Evolutionary conservation across 1,284 basidiomycete species (phyloP).

Genomic region (Cutaneotrichosporon dermatis): DNA sequence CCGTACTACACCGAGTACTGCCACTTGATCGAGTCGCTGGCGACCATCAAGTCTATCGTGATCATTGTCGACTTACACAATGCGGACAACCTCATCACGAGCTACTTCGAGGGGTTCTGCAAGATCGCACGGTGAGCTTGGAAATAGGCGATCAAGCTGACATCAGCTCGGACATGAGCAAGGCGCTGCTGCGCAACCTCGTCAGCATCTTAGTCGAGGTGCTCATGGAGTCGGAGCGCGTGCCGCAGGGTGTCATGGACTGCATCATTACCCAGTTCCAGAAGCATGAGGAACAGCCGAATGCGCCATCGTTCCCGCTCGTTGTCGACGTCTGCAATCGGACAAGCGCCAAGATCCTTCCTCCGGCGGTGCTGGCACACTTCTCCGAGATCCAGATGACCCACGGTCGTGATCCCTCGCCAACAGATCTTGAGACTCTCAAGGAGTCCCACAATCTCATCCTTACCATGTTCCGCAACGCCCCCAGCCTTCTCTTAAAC

Average conservation of each 20-base stretch:
- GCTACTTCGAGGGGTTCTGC: conserved; percentile 80
- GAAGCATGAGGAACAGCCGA: conserved; percentile 60
- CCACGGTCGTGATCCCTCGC: conserved; percentile 49
- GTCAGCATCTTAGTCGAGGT: conserved; percentile 83
- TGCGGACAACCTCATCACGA: conserved; percentile 76
- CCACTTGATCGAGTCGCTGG: conserved; percentile 83
- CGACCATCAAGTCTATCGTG: conserved; percentile 89
- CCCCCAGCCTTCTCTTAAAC: conserved; percentile 75
- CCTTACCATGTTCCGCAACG: conserved; percentile 73
- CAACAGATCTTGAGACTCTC: conserved; percentile 56
- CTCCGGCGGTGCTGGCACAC: conserved; percentile 75
- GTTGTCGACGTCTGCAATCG: conserved; percentile 81
- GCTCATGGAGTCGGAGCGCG: conserved; percentile 73
- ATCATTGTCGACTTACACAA: conserved; percentile 85
- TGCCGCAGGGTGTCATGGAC: conserved; percentile 76
- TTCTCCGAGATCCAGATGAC: conserved; percentile 80
- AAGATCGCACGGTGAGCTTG: conserved; percentile 61
- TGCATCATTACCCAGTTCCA: conserved; percentile 79
- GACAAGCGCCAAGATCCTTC: conserved; percentile 79
- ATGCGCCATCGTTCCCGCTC: conserved; percentile 75
- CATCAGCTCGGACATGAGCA: conserved; percentile 64
- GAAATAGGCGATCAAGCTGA: background rate
- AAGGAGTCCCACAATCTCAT: conserved; percentile 72
- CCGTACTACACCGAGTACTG: conserved; percentile 84
- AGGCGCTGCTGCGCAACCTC: conserved; percentile 84